A percentile compares a stretch with the other conserved stretches of the same genome.
Evolutionary conservation across 495 filamentous ascomycete genomes (phyloP).

Genomic region (Penicillium verhagenii): DNA sequence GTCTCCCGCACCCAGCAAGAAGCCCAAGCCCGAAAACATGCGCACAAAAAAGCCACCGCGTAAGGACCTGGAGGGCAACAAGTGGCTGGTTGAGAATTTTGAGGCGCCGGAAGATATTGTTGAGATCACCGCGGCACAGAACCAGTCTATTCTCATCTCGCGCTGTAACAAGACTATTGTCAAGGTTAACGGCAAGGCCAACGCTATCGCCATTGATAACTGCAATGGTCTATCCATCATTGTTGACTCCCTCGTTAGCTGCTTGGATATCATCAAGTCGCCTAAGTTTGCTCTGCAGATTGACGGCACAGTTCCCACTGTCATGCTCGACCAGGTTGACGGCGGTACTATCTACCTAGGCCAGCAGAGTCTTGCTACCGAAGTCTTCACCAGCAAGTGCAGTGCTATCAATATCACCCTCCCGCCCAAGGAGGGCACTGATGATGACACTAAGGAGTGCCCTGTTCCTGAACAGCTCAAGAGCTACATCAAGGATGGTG

Average conservation of each 20-base stretch:
- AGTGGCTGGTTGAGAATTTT: conserved; percentile 95
- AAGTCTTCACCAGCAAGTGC: conserved; percentile 87
- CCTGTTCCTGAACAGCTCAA: conserved; percentile 88
- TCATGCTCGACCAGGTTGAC: conserved; percentile 91
- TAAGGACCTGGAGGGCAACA: conserved; percentile 91
- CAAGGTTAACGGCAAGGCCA: conserved; percentile 86
- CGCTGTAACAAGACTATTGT: conserved; percentile 89
- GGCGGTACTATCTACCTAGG: conserved; percentile 82
- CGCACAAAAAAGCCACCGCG: conserved; percentile 87
- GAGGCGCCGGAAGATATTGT: conserved; percentile 72
- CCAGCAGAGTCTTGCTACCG: conserved; percentile 70
- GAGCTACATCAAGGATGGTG: conserved; percentile 71
- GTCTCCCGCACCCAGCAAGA: conserved; percentile 81
- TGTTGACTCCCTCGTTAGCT: conserved; percentile 84
- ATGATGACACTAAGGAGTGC: conserved; percentile 79
- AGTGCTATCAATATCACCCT: conserved; percentile 82
- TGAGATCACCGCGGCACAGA: conserved; percentile 73
- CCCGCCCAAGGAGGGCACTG: conserved; percentile 53
- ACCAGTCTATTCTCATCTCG: conserved; percentile 88
- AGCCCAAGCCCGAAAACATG: conserved; percentile 94
- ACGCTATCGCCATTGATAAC: conserved; percentile 92
- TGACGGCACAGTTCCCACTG: conserved; percentile 75
- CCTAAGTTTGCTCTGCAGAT: conserved; percentile 91
- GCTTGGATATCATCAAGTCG: conserved; percentile 90
- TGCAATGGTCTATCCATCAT: conserved; percentile 79